phyloP scores from a whole-genome alignment of 495 filamentous ascomycete genomes.

The Hypoxylon cercidicola region DNA sequence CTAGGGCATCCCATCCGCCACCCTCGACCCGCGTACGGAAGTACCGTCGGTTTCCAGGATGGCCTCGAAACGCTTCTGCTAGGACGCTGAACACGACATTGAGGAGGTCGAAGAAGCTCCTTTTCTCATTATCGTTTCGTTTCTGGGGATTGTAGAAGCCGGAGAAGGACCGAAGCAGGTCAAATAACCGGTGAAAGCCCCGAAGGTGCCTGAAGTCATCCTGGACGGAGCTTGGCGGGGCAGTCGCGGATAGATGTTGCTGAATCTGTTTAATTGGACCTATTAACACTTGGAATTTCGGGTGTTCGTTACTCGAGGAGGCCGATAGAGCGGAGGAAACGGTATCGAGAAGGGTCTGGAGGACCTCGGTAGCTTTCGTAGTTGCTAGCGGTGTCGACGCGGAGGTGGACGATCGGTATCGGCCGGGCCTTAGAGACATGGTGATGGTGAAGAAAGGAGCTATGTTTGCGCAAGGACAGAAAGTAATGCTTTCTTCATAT shows the following conservation, averaged over 20 bases:
- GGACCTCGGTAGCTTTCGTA: constrained; percentile 68
- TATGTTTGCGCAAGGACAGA: constrained; percentile 29
- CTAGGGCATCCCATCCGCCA: constrained; percentile 81
- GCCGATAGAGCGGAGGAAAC: constrained; percentile 49
- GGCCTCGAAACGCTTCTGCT: constrained; percentile 78
- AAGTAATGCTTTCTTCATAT: constrained; percentile 40
- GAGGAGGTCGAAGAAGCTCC: constrained; percentile 72
- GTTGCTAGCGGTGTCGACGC: constrained; percentile 62
- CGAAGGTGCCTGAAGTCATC: constrained; percentile 85
- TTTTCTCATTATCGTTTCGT: constrained; percentile 67
- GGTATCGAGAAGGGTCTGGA: constrained; percentile 67
- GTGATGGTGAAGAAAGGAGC: constrained; percentile 31
- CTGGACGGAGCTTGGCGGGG: constrained; percentile 58
- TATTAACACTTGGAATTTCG: constrained; percentile 54
- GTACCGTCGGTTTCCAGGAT: constrained; percentile 87
- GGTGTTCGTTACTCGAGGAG: constrained; percentile 46
- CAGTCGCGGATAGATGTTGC: constrained; percentile 59
- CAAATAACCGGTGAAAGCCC: constrained; percentile 81
- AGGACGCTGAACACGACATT: constrained; percentile 76
- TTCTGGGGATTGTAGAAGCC: constrained; percentile 75
- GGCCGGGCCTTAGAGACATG: constrained; percentile 62
- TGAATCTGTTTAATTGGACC: constrained; percentile 55
- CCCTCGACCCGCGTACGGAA: constrained; percentile 77
- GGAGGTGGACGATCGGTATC: constrained; percentile 71
- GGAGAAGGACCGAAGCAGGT: constrained; percentile 72